Base-by-base conservation (phyloP, 2,329 filamentous ascomycete genomes). In the Cercospora berteroae region DNA sequence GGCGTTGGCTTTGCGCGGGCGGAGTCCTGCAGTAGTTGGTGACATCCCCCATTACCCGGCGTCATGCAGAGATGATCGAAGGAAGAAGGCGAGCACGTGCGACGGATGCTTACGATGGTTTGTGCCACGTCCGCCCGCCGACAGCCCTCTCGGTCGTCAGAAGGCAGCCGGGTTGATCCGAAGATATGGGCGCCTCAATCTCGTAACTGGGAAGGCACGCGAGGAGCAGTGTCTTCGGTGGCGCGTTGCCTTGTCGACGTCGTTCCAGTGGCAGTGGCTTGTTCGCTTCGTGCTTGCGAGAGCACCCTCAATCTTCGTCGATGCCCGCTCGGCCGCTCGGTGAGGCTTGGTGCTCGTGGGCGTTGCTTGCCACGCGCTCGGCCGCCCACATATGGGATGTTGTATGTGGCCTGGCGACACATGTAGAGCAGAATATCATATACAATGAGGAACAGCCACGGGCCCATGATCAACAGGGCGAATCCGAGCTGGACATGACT, bases 401-500 rank as follows among this genome's bases (percentile, higher is more conserved):
- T 84, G 76, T 89, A 86, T 50, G 83, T 83, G 12, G 83, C 74
- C 13, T 84, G 81, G 67, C 89, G 87, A 76, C 84, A 85, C 66
- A 87, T 70, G 78, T 89, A 91, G 50, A 90, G 82, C 25, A 85
- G 70, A 63, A 89, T 77, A 75, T 91, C 89, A 80, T 90, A 90
- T 69, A 88, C 64, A 69, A 91, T 80, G 39, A 90, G 78, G 25
- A 85, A 79, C 5, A 84, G 77, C 87, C 88, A 91, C 10, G 89
- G 89, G 1, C 85, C 84, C 70, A 90, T 86, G 56, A 84, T 86
- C 52, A 90, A 72, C 52, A 86, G 72, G 25, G 85, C 88, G 66
- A 90, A 83, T 66, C 89, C 73, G 33, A 90, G 78, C 88, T 90
- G 74, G 29, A 65, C 1, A 13, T 18, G 63, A 66, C 60, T 62